Percentiles rank a stretch among this genome's conserved stretches.
Conservation (phyloP, 108 stramenopile species). For the Conticribra guillardii region DNA sequence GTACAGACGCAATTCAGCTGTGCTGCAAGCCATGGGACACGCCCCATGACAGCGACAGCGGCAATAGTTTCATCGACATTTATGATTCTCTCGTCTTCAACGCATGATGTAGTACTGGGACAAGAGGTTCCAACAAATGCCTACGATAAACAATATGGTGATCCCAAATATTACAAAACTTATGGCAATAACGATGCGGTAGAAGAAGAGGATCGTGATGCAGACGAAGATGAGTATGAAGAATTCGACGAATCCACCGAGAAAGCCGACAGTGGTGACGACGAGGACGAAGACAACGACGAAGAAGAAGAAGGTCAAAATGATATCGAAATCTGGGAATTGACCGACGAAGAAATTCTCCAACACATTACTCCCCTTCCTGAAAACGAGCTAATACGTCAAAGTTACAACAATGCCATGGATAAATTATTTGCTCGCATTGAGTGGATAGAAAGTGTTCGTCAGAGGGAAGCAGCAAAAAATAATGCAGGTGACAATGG, state of each 20-base stretch:
- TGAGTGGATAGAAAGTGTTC: neutral
- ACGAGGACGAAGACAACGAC: neutral
- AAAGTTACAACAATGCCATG: neutral
- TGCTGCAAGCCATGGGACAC: no score
- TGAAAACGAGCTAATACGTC: neutral
- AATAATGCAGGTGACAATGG: no score
- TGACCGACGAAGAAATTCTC: neutral
- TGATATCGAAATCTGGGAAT: neutral
- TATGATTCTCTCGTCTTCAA: no score
- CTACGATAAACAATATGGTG: no score
- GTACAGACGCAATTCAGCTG: no score
- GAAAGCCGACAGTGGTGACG: neutral
- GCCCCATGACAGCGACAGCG: no score
- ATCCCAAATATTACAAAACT: no score
- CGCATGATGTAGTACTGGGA: no score
- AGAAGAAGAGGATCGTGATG: neutral
- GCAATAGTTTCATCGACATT: no score
- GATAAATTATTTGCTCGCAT: neutral
- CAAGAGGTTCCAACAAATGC: no score
- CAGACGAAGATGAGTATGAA: neutral
- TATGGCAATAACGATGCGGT: no score
- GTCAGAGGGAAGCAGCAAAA: neutral
- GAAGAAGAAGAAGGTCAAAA: neutral
- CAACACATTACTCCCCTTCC: neutral
- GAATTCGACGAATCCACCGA: neutral